phyloP scores from a whole-genome alignment of 2,329 filamentous ascomycete genomes.

The Orbilia oligospora region DNA sequence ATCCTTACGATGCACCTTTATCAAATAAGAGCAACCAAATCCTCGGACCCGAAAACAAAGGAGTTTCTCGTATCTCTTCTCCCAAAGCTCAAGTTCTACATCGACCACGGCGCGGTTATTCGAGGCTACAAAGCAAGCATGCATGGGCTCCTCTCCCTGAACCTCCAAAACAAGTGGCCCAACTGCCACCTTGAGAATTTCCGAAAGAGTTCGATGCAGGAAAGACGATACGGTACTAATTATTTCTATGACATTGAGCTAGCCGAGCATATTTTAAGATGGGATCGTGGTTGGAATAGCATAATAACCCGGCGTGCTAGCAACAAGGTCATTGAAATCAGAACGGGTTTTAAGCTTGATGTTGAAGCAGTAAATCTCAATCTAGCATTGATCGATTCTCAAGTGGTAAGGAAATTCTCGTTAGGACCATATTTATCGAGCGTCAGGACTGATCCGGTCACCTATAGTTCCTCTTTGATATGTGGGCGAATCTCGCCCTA shows the following conservation, averaged over 20 bases:
- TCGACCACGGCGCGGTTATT: conserved; percentile 83
- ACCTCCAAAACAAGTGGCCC: conserved; percentile 83
- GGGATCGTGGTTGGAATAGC: conserved; percentile 84
- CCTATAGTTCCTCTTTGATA: conserved; percentile 80
- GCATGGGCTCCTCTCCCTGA: conserved; percentile 86
- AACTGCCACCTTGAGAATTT: conserved; percentile 82
- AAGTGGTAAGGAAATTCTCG: conserved; percentile 75
- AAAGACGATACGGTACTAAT: conserved; percentile 77
- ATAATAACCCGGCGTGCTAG: conserved; percentile 75
- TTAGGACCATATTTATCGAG: background rate
- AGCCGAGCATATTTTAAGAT: conserved; percentile 81
- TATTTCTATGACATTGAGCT: conserved; percentile 89
- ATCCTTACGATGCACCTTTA: conserved; percentile 93
- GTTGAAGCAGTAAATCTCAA: conserved; percentile 91
- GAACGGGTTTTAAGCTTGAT: conserved; percentile 82
- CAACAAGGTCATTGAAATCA: conserved; percentile 74
- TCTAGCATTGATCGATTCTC: conserved; percentile 89
- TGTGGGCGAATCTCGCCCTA: conserved; percentile 89
- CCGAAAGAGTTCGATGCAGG: conserved; percentile 79
- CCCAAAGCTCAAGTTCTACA: conserved; percentile 82
- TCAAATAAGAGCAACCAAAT: conserved; percentile 73
- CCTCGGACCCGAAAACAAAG: conserved; percentile 73
- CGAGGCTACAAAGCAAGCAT: conserved; percentile 88
- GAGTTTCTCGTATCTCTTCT: conserved; percentile 79
- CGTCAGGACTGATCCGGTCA: background rate